Base-by-base conservation (phyloP, 1,284 basidiomycete species). In the Puccinia hordei region DNA sequence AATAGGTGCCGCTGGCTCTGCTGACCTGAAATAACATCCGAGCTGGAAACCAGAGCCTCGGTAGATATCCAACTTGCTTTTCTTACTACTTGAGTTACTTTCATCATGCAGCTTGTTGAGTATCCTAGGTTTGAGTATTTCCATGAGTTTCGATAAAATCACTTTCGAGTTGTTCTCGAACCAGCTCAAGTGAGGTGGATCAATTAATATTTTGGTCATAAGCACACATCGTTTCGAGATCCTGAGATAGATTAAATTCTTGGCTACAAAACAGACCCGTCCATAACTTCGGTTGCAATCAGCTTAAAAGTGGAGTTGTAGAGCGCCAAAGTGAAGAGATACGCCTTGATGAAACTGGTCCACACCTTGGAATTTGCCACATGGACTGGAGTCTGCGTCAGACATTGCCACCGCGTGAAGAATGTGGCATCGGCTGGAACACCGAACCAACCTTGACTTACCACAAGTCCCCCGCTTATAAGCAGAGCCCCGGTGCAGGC, bases 21-120 rank as follows among this genome's bases (percentile, higher is more conserved):
- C 44, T 57, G 12, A 75, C 73, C 73, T 75, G 46, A 75, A 75
- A 24, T 75, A 75, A n/a, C 63, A 75, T 4, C 73, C 73, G 49
- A 75, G 63, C 41, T 61, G 73, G 27, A 75, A 75, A 10, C 57
- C n/a, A 8, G 73, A 75, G 30, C 57, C 73, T 2, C 73, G 57
- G 41, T 75, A 75, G 59, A 75, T 75, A 27, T 75, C 73, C 33
- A 75, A 49, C 30, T 75, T 75, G 49, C 73, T 75, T 49, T 75
- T 75, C 51, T 63, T 75, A 41, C 17, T 46, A 3, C 1, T 63
- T 2, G 73, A 59, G 24, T 63, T 41, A 22, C 22, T 51, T 22
- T 75, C 73, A 17, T 63, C 59, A 6, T 46, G 3, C 15, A 75
- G 41, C 33, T 75, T 75, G n/a, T 2, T 30, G 19, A 61, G 73